A percentile compares a stretch with the other conserved stretches of the same genome.
Evolutionary conservation across 176 grass and related monocot species (phyloP).

Genomic region (Rhynchospora breviuscula): DNA sequence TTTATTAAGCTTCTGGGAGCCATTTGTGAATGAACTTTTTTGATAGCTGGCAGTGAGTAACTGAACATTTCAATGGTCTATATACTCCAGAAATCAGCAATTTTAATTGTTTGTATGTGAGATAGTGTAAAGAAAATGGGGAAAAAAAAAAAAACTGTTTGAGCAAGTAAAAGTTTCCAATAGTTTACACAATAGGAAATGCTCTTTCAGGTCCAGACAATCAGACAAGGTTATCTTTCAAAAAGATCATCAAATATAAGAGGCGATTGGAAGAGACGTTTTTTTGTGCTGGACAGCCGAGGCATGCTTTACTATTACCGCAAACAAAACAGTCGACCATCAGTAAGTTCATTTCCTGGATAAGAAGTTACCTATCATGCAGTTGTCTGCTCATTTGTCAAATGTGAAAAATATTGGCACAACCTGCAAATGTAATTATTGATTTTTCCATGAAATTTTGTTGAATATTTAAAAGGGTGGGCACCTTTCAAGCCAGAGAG

Average conservation of each 20-base stretch:
- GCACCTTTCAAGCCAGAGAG: constrained; percentile 61
- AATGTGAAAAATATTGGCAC: constrained; percentile 22
- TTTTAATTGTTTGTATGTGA: background rate
- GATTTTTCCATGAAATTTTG: background rate
- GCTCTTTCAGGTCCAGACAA: constrained; percentile 89
- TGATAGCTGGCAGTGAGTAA: background rate
- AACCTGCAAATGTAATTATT: background rate
- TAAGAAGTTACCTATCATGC: background rate
- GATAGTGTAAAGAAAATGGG: background rate
- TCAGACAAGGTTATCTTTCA: constrained; percentile 96
- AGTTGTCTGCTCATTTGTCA: background rate
- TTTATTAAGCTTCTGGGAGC: background rate
- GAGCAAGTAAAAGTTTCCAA: background rate
- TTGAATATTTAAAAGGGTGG: constrained; percentile 44
- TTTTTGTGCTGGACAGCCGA: constrained; percentile 96
- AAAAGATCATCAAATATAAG: constrained; percentile 97
- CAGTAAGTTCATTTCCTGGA: constrained; percentile 45
- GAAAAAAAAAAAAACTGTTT: background rate
- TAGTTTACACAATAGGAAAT: constrained; percentile 3
- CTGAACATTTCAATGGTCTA: background rate
- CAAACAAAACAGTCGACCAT: constrained; percentile 78
- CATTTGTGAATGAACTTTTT: background rate
- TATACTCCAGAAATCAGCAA: background rate
- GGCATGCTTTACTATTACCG: constrained; percentile 99
- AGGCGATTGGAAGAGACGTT: constrained; percentile 99